phyloP scores from a whole-genome alignment of 495 filamentous ascomycete species.

The Astrocystis sublimbata region DNA sequence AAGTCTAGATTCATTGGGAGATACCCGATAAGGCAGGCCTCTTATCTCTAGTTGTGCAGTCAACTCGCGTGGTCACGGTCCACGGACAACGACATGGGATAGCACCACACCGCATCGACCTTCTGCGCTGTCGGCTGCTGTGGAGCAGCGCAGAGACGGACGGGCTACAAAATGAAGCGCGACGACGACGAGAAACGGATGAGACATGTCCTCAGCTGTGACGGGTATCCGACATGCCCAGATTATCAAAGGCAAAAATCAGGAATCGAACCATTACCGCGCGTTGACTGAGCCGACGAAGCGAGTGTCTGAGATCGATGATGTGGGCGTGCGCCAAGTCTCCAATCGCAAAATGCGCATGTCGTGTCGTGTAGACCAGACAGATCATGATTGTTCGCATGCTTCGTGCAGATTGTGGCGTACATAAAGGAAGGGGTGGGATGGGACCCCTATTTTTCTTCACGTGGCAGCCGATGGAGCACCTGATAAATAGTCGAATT shows the following conservation, averaged over 20 bases:
- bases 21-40: too few species aligned
- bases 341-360: background rate
- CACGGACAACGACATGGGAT: background rate
- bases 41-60: background rate
- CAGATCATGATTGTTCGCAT: background rate
- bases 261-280: conserved; percentile 55
- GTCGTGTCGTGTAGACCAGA: background rate
- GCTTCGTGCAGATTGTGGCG: background rate
- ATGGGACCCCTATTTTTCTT: too few species aligned
- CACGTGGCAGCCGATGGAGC: background rate
- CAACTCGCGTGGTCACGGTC: background rate
- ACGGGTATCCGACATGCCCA: conserved; percentile 69
- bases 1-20: too few species aligned
- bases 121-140: conserved; percentile 45
- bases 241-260: conserved; percentile 83
- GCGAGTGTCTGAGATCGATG: background rate
- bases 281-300: background rate
- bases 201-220: conserved; percentile 64
- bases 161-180: conserved; percentile 45
- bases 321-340: too few species aligned
- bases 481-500: background rate
- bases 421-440: too few species aligned
- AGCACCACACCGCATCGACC: conserved; percentile 26
- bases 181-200: conserved; percentile 59
- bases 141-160: conserved; percentile 47